phyloP scores from a whole-genome alignment of 306 rosid genomes.

The Myrica gale region DNA sequence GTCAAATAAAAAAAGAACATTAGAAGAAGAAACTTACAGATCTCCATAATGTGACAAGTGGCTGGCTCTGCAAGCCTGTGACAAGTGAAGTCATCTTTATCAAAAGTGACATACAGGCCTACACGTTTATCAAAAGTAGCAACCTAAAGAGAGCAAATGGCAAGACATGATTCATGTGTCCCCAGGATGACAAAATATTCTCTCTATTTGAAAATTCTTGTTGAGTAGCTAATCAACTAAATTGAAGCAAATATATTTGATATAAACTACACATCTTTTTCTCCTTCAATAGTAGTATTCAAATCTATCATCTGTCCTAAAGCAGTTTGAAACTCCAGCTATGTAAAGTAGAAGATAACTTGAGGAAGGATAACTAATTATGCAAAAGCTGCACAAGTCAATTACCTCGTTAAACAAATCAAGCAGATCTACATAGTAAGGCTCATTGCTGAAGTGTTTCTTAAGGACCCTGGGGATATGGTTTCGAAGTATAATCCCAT shows the following conservation, averaged over 20 bases:
- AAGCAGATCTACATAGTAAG: no score
- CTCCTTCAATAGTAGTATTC: slow-evolving; percentile 87
- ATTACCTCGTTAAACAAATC: no score
- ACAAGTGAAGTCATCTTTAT: slow-evolving; percentile 41
- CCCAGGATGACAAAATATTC: no score
- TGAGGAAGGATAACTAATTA: slow-evolving; percentile 20
- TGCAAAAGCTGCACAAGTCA: slow-evolving; percentile 19
- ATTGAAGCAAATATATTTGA: no score
- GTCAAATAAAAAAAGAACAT: no score
- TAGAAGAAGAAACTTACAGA: no score
- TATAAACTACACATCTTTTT: slow-evolving; percentile 50
- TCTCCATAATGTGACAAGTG: slow-evolving; percentile 4
- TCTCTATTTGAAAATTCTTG: no score
- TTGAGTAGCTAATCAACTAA: no score
- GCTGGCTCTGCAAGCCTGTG: slow-evolving; percentile 57
- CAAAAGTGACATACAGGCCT: background rate
- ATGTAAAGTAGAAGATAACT: slow-evolving; percentile 12
- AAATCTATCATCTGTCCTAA: slow-evolving; percentile 95
- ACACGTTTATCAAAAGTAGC: background rate
- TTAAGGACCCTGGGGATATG: no score
- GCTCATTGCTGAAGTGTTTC: no score
- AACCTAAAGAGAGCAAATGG: background rate
- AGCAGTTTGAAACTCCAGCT: slow-evolving; percentile 95
- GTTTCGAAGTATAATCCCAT: no score
- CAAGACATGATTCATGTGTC: background rate